These are phyloP conservation scores for Rhizopogon sp. DNA, from an alignment of 768 basidiomycete species.

Conservation along the genomic window DNA sequence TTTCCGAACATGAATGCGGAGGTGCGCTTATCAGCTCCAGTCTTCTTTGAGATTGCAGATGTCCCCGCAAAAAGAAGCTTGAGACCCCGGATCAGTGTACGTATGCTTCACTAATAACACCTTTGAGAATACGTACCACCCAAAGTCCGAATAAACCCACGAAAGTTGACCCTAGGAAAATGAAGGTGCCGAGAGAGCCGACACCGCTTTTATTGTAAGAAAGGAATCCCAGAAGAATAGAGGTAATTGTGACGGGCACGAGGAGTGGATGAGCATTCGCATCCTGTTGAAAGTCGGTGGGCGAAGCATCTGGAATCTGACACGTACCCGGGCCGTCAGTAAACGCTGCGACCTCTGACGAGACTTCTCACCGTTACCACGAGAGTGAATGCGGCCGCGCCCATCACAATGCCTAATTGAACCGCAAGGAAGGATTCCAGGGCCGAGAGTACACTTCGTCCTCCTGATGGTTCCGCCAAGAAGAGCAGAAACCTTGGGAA, in stretches of 20 bases:
- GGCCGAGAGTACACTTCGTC: slow-evolving; percentile 46
- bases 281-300: slow-evolving; percentile 26
- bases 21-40: slow-evolving; percentile 79
- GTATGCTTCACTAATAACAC: slow-evolving; percentile 2
- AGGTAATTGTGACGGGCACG: slow-evolving; percentile 50
- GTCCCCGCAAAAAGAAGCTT: slow-evolving; percentile 62
- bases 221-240: slow-evolving; percentile 50
- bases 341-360: slow-evolving; percentile 9
- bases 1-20: slow-evolving; percentile 79
- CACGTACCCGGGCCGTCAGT: background rate
- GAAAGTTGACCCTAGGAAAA: slow-evolving; percentile 43
- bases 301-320: slow-evolving; percentile 40
- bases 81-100: slow-evolving; percentile 9
- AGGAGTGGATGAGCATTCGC: slow-evolving; percentile 56
- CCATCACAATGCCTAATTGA: slow-evolving; percentile 61
- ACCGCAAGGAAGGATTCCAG: slow-evolving; percentile 66
- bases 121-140: slow-evolving; percentile 46
- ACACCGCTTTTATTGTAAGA: slow-evolving; percentile 60
- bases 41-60: slow-evolving; percentile 56
- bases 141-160: slow-evolving; percentile 68
- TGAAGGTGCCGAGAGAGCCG: slow-evolving; percentile 49
- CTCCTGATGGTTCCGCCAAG: slow-evolving; percentile 44
- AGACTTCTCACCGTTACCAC: slow-evolving; percentile 46
- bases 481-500: slow-evolving; percentile 69
- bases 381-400: slow-evolving; percentile 49